Evolutionary conservation across 2,329 filamentous ascomycete genomes (phyloP), one percentile per base, ranked within the genome.

Genomic region (Epichloe bromicola): DNA sequence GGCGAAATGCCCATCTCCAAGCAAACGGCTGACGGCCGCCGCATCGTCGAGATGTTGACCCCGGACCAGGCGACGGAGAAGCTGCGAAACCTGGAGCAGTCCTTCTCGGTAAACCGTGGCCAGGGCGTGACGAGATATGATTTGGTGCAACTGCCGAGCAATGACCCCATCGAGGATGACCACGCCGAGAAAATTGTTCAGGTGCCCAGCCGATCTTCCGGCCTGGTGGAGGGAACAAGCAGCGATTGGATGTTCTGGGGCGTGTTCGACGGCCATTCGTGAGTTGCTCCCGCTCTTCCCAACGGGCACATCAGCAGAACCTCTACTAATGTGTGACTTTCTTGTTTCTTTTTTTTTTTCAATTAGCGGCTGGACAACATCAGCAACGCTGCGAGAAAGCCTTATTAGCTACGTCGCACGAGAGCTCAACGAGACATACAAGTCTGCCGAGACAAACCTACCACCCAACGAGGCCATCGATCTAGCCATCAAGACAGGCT

Each of bases 201-300:
- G 67, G 81, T 96, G 8, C 85, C 88, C 4, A 76, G 77, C 49
- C 77, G 60, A 69, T 77, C 63, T 69, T 60, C 56, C 36, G 62
- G 60, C 23, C 60, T 62, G 20, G 59, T 62, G 20, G 59, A 64
- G 36, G 65, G 75, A 12, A 39, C 46, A 6, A 54, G 42, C 53
- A 87, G 79, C 55, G 94, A 98, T 68, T 98, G 93, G 93, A 97
- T 97, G 89, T 98, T 98, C 67, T 98, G 94, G 93, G 93, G 90
- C 52, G 90, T 98, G 17, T 98, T 97, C 67, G 93, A 98, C 64
- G 93, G 93, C 0, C 93, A 98, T 68, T 88, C 87, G 88, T 91
- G 72, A 68, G 79, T 77, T 42, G 30, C 15, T 17, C 19, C 4
- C 45, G 10, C 10, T 30, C 30, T 30, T 30, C 30, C 10, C 30